Conservation (phyloP, 2,329 filamentous ascomycete species). For the Diplocarpon mali region DNA sequence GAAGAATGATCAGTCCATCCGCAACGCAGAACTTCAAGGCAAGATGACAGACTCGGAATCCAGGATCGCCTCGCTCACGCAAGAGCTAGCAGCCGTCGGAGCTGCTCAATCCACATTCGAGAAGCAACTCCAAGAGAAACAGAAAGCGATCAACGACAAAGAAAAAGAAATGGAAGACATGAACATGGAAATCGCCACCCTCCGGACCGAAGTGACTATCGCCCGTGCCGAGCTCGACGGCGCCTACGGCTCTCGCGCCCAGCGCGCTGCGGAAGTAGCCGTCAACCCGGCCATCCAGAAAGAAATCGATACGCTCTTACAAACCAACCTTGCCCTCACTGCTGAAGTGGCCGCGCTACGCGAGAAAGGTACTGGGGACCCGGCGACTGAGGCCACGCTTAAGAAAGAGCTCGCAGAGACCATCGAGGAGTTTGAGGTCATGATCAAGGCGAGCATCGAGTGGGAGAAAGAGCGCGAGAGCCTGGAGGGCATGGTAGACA, state of each 20-base stretch:
- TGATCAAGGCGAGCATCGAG: conserved; percentile 59
- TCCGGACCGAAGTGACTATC: conserved; percentile 76
- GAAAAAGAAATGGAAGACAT: conserved; percentile 41
- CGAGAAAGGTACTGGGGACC: conserved; percentile 4
- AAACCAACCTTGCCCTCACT: conserved; percentile 30
- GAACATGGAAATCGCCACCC: conserved; percentile 52
- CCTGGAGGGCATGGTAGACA: conserved; percentile 53
- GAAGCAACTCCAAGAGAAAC: conserved; percentile 16
- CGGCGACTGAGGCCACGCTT: conserved; percentile 33
- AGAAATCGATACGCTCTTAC: conserved; percentile 45
- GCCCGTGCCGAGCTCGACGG: conserved; percentile 84
- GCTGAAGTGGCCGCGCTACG: conserved; percentile 23
- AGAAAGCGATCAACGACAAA: conserved; percentile 23
- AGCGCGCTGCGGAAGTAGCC: conserved; percentile 56
- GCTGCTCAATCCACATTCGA: conserved; percentile 17
- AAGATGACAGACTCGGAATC: conserved; percentile 22
- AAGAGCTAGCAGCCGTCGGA: conserved; percentile 18
- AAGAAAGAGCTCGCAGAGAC: conserved; percentile 57
- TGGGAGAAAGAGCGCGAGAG: conserved; percentile 60
- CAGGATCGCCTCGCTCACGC: conserved; percentile 19
- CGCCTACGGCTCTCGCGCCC: conserved; percentile 71
- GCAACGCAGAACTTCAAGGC: conserved; percentile 22
- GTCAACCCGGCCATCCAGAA: conserved; percentile 45
- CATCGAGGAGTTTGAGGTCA: conserved; percentile 56
- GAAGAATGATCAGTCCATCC: conserved; percentile 21